Evolutionary conservation across 768 basidiomycete species (phyloP).

Genomic region (Hydnomerulius pinastri): DNA sequence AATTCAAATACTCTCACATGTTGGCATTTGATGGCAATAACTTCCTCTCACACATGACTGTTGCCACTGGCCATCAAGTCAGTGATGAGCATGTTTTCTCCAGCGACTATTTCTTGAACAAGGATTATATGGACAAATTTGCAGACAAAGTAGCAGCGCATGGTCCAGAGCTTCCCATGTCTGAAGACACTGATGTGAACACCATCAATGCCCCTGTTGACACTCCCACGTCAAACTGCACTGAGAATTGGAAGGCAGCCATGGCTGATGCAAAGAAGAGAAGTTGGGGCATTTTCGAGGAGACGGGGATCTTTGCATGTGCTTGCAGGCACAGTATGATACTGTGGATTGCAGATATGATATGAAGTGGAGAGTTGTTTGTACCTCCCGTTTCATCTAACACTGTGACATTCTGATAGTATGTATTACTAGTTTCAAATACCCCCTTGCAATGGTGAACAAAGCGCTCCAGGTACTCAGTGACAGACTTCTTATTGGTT

Average conservation of each 20-base stretch:
- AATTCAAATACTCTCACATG: too few relatives aligned
- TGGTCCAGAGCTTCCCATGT: too few relatives aligned
- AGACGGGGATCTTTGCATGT: constrained; percentile 39
- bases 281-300: constrained; percentile 38
- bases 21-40: too few relatives aligned
- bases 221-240: constrained; percentile 23
- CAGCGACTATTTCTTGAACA: too few relatives aligned
- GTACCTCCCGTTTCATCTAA: constrained; percentile 12
- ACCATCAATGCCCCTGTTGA: constrained; percentile 21
- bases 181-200: background rate
- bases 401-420: too few relatives aligned
- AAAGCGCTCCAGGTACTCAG: constrained; percentile 24
- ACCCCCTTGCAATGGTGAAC: constrained; percentile 20
- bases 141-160: too few relatives aligned
- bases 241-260: constrained; percentile 33
- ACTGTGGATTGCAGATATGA: constrained; percentile 32
- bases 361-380: constrained; percentile 39
- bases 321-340: constrained; percentile 38
- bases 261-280: constrained; percentile 29
- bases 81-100: too few relatives aligned
- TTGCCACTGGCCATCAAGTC: too few relatives aligned
- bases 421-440: constrained; percentile 22
- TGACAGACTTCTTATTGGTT: constrained; percentile 1
- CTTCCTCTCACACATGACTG: too few relatives aligned
- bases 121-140: too few relatives aligned